Base-by-base conservation (phyloP, 257 asterid genomes). In the Salvia miltiorrhiza region DNA sequence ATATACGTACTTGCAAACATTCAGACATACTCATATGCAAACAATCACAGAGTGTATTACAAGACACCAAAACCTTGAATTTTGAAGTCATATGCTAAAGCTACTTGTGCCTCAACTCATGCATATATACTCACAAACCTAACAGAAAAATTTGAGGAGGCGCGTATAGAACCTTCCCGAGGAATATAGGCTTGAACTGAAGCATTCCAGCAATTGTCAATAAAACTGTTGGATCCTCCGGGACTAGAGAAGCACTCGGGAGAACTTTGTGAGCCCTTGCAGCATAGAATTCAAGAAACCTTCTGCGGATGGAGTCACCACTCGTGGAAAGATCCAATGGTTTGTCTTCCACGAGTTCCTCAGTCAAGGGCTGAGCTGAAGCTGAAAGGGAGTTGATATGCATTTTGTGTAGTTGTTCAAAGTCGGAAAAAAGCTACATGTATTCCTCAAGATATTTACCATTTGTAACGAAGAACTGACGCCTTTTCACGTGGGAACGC, bases 191-290 rank as follows among this genome's bases (percentile, higher is more conserved):
- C 82, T 93, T 93, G 92, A 93, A 93, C 85, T 84, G 98, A 77
- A 93, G 97, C 97, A 93, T 93, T 74, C 97, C 98, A 49, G 98
- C 98, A 63, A 93, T 93, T 30, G 98, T 93, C 63, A 93, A 83
- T 68, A 93, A 81, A 82, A 93, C 97, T 1, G 98, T 93, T 5
- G 96, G 97, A 79, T 93, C 98, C 70, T 93, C 98, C 14, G 98
- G 98, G 19, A 93, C 98, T 65, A 93, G 96, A 53, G 98, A 93
- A 64, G 98, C 69, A 78, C 98, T 88, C 24, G 98, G 97, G 78
- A 93, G 97, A 71, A 90, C 77, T 74, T 83, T 85, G 80, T 93
- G 98, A 49, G 89, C 95, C 79, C 81, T 81, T 13, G 86, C 79
- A 69, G 95, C 96, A 79, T 88, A 93, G 80, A 88, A 93, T 10